Base-by-base conservation (phyloP, 129 eudicot species). In the Flaveria brownii region DNA sequence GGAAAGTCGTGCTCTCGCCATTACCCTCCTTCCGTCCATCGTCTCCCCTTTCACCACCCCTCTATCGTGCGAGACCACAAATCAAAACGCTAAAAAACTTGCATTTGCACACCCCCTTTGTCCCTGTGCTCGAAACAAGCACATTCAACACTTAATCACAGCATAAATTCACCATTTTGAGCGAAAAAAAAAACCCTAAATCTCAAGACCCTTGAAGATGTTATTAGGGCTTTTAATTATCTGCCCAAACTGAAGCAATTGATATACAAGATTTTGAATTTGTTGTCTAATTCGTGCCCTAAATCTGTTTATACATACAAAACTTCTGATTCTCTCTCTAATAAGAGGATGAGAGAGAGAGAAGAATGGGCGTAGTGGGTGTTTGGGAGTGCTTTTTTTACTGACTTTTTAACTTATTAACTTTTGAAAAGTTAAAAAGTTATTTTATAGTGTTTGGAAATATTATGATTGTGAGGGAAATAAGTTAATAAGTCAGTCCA, bases 1-100 rank as follows among this genome's bases (percentile, higher is more conserved):
- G 68, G 97, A 94, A 74, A 97, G 93, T 30, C 96, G 85, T 6
- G 97, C 96, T 54, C 86, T 94, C 84, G 98, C 98, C 75, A 96
- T 80, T 43, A 91, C 89, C 82, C 96, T 87, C 87, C 97, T 77
- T 30, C 98, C 97, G 70, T 94, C 98, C 98, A 94, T 94, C 47
- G 59, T 71, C 14, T 2, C 22, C 57, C 64, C 55, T 33, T 62
- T 56, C 47, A 54, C 17, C 74, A 57, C 41, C 55, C 59, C 50
- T 71, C 50, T 60, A 46, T 80, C 72, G 54, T 13, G n/a, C 79
- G 43, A 41, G 39, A 45, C 17, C 72, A 16, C 61, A 57, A 79
- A 50, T 68, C 67, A 65, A 82, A 78, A 26, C 72, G 17, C 77
- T 67, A 28, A 39, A 39, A 67, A 70, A 78, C 17, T 71, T 20